A percentile compares a stretch with the other conserved stretches of the same genome.
These are phyloP conservation scores for Leishmania gerbilli DNA, from an alignment of 208 protist genomes.

Conservation along the genomic window DNA sequence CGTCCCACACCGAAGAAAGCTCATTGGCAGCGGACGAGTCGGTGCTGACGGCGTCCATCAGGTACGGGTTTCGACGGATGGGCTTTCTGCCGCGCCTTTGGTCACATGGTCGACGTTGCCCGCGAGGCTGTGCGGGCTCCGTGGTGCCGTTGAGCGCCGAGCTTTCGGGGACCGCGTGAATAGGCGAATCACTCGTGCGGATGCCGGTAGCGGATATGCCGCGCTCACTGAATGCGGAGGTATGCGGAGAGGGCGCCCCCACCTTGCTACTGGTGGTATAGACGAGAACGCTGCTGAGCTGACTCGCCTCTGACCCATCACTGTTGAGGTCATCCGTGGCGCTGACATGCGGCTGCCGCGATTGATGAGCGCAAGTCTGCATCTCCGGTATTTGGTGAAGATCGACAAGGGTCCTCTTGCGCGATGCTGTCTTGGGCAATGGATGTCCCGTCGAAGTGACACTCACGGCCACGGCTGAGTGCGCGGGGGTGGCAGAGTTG, in stretches of 20 bases:
- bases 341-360: background rate
- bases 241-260: background rate
- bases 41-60: slow-evolving; percentile 20
- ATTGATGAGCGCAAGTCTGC: background rate
- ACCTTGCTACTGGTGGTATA: background rate
- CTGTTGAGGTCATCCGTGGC: background rate
- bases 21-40: slow-evolving; percentile 6
- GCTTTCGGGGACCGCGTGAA: background rate
- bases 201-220: background rate
- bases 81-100: background rate
- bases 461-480: background rate
- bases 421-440: background rate
- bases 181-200: background rate
- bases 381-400: background rate
- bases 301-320: background rate
- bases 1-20: slow-evolving; percentile 13
- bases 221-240: background rate
- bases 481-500: background rate
- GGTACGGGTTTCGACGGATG: slow-evolving; percentile 7
- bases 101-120: too few relatives aligned
- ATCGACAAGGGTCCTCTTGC: background rate
- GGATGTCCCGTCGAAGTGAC: background rate
- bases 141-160: background rate
- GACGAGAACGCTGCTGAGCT: background rate
- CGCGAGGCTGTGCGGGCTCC: background rate